Conservation (phyloP, 2,329 filamentous ascomycete species). For the Alternaria sp. region DNA sequence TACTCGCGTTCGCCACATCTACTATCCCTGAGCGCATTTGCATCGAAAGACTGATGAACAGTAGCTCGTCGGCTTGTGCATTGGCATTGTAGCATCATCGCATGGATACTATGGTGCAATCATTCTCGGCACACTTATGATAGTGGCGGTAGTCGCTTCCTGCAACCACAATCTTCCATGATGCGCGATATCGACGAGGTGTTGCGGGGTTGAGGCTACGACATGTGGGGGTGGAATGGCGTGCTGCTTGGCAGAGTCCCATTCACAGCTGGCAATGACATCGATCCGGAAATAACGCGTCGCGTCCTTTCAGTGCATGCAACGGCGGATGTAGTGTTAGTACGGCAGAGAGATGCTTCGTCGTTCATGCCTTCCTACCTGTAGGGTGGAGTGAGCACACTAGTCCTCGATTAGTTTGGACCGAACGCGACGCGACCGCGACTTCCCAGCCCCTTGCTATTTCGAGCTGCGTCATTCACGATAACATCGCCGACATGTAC, state of each 20-base stretch:
- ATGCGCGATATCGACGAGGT: background rate
- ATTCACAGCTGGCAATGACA: background rate
- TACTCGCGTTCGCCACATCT: background rate
- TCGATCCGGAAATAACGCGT: background rate
- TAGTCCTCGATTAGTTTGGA: background rate
- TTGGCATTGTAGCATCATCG: background rate
- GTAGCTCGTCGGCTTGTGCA: background rate
- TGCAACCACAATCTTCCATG: background rate
- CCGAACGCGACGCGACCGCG: background rate
- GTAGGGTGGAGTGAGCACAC: background rate
- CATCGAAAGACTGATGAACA: background rate
- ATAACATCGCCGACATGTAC: background rate
- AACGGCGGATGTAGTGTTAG: background rate
- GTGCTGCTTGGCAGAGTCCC: constrained; percentile 13
- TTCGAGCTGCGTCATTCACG: background rate
- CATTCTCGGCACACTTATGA: background rate
- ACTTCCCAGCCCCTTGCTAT: background rate
- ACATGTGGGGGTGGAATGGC: constrained; percentile 31
- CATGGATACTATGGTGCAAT: background rate
- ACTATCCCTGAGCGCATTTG: background rate
- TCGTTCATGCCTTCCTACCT: background rate
- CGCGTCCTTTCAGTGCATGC: too few species aligned
- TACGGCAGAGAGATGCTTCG: background rate
- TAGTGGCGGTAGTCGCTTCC: background rate
- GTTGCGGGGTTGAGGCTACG: constrained; percentile 23